Conservation (phyloP, 768 basidiomycete genomes). For the Tricholoma saponaceum region DNA sequence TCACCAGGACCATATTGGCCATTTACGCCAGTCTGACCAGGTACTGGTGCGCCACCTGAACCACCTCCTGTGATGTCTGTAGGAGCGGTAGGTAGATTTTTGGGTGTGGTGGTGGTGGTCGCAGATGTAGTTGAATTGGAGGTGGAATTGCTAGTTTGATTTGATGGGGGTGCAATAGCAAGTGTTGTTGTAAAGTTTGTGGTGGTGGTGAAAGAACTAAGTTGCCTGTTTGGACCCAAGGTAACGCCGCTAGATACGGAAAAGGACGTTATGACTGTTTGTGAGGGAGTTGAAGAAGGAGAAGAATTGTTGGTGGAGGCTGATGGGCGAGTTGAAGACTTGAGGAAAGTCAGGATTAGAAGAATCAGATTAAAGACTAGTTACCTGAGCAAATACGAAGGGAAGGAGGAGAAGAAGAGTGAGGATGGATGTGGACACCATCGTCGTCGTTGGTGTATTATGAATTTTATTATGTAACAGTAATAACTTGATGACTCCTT, state of each 20-base stretch:
- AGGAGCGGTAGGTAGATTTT: constrained; percentile 54
- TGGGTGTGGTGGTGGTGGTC: constrained; percentile 37
- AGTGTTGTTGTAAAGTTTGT: constrained; percentile 25
- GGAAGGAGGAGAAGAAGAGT: constrained; percentile 35
- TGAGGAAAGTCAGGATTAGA: neutral
- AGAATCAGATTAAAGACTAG: neutral
- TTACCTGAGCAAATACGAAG: constrained; percentile 41
- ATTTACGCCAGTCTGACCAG: constrained; percentile 44
- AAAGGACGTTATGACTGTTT: constrained; percentile 38
- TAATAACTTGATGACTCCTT: neutral
- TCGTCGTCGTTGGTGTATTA: constrained; percentile 7
- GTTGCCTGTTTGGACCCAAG: constrained; percentile 36
- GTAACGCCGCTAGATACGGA: constrained; percentile 33
- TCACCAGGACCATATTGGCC: constrained; percentile 69
- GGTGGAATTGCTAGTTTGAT: constrained; percentile 15
- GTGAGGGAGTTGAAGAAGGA: constrained; percentile 17
- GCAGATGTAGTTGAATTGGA: constrained; percentile 18
- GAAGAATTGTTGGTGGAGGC: constrained; percentile 8
- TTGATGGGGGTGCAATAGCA: constrained; percentile 13
- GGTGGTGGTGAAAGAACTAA: constrained; percentile 44
- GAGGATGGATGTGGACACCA: constrained; percentile 29
- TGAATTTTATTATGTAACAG: neutral
- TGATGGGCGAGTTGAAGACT: neutral
- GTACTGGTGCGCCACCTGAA: constrained; percentile 52
- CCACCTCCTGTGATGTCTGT: constrained; percentile 51